These are phyloP conservation scores for Ophiocordyceps camponoti-saundersi DNA, from an alignment of 2,329 filamentous ascomycete species.

Conservation along the genomic window DNA sequence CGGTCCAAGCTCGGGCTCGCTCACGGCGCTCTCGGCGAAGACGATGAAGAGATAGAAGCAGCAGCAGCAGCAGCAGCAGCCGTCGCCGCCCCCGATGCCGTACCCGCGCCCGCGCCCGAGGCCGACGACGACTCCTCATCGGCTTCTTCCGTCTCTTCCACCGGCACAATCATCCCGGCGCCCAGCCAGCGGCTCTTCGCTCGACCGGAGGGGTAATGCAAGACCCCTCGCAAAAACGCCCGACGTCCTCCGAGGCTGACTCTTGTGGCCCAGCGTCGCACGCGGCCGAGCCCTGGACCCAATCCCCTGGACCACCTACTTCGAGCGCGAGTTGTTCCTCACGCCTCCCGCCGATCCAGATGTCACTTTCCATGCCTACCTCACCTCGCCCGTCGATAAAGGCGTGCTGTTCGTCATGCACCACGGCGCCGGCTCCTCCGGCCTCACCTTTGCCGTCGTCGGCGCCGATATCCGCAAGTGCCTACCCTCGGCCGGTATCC, in stretches of 20 bases:
- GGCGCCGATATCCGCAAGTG: constrained; percentile 59
- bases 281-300: constrained; percentile 42
- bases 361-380: constrained; percentile 67
- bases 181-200: constrained; percentile 58
- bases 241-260: constrained; percentile 1
- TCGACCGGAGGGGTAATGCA: constrained; percentile 44
- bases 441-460: constrained; percentile 76
- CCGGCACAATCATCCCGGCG: constrained; percentile 77
- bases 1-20: constrained; percentile 53
- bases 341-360: constrained; percentile 24
- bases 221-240: too few species aligned
- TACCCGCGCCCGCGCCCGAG: constrained; percentile 25
- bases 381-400: constrained; percentile 60
- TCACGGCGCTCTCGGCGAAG: constrained; percentile 25
- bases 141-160: constrained; percentile 74
- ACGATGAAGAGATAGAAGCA: background rate
- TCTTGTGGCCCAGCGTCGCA: constrained; percentile 19
- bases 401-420: constrained; percentile 85
- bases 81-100: constrained; percentile 29
- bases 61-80: constrained; percentile 11
- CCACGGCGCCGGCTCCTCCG: constrained; percentile 87
- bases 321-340: constrained; percentile 72
- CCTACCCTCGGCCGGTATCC: constrained; percentile 64
- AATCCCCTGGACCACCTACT: constrained; percentile 78
- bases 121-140: constrained; percentile 50